Evolutionary conservation across 768 basidiomycete genomes (phyloP).

Genomic region (Tricholoma matsutake): DNA sequence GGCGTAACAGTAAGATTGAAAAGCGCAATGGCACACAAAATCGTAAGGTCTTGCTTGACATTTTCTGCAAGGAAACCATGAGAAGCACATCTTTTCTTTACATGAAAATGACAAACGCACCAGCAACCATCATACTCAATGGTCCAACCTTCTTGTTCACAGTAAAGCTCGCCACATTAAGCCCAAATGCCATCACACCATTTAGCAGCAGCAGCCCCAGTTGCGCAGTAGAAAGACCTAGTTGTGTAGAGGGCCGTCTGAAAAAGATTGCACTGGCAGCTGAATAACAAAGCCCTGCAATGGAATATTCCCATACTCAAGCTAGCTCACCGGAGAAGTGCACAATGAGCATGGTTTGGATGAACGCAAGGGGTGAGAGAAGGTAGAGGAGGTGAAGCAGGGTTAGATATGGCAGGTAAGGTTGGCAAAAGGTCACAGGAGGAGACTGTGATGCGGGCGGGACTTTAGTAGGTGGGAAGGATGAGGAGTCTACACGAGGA

Average conservation of each 20-base stretch:
- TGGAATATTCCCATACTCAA: constrained; percentile 41
- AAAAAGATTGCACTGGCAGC: constrained; percentile 1
- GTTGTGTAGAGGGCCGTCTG: constrained; percentile 35
- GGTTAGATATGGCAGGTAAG: constrained; percentile 27
- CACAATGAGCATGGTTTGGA: constrained; percentile 80
- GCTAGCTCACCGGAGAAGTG: constrained; percentile 78
- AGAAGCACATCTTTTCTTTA: background rate
- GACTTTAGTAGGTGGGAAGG: background rate
- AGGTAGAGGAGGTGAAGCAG: constrained; percentile 86
- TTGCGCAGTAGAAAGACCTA: constrained; percentile 30
- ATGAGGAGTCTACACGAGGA: background rate
- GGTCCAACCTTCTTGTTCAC: constrained; percentile 93
- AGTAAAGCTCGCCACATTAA: constrained; percentile 93
- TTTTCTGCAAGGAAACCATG: constrained; percentile 48
- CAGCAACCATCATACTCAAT: constrained; percentile 87
- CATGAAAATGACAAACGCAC: constrained; percentile 36
- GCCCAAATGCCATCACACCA: constrained; percentile 83
- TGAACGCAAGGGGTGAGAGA: constrained; percentile 89
- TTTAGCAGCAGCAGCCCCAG: constrained; percentile 65
- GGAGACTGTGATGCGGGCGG: background rate
- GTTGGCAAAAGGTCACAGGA: background rate
- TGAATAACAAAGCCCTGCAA: background rate
- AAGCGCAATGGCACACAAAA: constrained; percentile 77
- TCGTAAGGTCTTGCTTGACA: constrained; percentile 91
- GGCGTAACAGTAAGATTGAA: constrained; percentile 82